phyloP scores from a whole-genome alignment of 257 asterid species.

The Mentha longifolia region DNA sequence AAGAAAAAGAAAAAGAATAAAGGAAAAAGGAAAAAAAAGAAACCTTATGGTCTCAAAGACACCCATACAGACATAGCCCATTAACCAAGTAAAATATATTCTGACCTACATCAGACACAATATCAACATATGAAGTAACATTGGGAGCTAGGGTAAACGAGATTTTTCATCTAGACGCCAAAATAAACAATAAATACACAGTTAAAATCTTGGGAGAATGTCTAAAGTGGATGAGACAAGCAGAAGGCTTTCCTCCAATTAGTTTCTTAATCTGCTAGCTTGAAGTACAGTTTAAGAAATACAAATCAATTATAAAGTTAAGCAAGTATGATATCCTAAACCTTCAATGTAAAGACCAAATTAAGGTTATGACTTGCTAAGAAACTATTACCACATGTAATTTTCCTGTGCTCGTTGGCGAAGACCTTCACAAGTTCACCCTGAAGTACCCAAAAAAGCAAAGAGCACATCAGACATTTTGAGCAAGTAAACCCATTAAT shows the following conservation, averaged over 20 bases:
- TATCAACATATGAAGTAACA: background rate
- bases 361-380: conserved; percentile 26
- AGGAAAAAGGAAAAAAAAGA: background rate
- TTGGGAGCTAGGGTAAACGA: background rate
- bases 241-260: background rate
- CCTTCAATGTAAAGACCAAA: conserved; percentile 28
- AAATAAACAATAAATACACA: background rate
- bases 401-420: conserved; percentile 88
- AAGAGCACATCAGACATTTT: conserved; percentile 35
- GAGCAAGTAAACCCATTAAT: conserved; percentile 16
- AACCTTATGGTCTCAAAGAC: conserved; percentile 3
- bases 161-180: background rate
- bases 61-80: background rate
- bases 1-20: too few relatives aligned
- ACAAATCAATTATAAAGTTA: background rate
- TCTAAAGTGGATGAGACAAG: conserved; percentile 13
- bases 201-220: background rate
- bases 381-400: conserved; percentile 72
- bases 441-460: conserved; percentile 54
- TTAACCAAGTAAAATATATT: conserved; percentile 8
- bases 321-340: conserved; percentile 27
- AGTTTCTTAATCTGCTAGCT: background rate
- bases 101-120: conserved; percentile 9
- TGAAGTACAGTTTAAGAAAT: conserved; percentile 13
- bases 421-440: conserved; percentile 95